Evolutionary conservation across 768 basidiomycete genomes (phyloP).

Genomic region (Pisolithus orientalis): DNA sequence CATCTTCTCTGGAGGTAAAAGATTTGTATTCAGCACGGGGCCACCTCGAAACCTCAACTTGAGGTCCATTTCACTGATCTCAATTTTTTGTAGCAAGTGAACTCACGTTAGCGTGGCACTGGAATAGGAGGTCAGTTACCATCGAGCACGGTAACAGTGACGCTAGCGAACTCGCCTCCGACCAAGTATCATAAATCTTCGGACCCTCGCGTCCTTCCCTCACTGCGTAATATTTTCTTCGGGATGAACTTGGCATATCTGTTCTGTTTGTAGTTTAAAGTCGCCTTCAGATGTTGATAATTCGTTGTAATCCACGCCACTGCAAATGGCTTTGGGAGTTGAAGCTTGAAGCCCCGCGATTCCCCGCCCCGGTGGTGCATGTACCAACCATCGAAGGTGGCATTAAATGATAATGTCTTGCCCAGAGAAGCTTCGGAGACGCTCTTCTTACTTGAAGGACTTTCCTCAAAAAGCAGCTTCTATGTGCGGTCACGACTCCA

Average conservation of each 20-base stretch:
- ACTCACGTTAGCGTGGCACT: constrained; percentile 45
- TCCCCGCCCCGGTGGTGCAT: no score
- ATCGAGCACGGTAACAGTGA: neutral
- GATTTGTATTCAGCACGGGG: constrained; percentile 48
- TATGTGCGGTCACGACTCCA: no score
- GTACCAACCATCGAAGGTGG: no score
- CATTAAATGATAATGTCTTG: no score
- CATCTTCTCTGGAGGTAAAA: constrained; percentile 38
- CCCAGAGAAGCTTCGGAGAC: no score
- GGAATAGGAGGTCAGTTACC: constrained; percentile 1
- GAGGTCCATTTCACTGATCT: neutral
- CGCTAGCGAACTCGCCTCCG: constrained; percentile 39
- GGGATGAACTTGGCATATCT: constrained; percentile 23
- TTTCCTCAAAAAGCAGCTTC: no score
- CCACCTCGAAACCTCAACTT: constrained; percentile 44
- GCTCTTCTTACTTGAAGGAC: no score
- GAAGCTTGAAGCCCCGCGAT: no score
- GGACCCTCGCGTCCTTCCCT: constrained; percentile 50
- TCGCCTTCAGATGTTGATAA: neutral
- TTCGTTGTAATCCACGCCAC: neutral
- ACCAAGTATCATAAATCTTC: constrained; percentile 53
- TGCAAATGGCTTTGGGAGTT: no score
- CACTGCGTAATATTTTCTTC: constrained; percentile 57
- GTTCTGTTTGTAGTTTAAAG: neutral
- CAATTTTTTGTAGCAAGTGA: neutral